Percentiles rank a stretch among this genome's conserved stretches.
Conservation (phyloP, 768 basidiomycete species). For the Dioszegia aurantiaca region DNA sequence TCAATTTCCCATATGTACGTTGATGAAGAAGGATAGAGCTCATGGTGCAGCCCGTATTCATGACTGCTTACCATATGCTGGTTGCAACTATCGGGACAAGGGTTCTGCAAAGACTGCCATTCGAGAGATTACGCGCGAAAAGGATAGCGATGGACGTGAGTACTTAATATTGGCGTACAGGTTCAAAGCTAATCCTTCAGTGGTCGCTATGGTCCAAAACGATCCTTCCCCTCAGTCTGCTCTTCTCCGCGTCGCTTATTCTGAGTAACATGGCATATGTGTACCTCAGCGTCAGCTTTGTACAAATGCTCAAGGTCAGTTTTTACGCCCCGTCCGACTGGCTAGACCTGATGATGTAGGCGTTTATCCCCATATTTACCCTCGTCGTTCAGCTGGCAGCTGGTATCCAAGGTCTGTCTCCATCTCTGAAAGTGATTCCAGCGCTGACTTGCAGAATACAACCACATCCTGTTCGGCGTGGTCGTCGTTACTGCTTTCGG, state of each 20-base stretch:
- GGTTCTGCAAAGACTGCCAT: slow-evolving; percentile 16
- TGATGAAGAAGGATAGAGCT: background rate
- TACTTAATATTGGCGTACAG: background rate
- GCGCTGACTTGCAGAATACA: slow-evolving; percentile 10
- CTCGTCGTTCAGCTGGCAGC: slow-evolving; percentile 20
- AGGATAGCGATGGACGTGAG: slow-evolving; percentile 13
- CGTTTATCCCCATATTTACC: slow-evolving; percentile 28
- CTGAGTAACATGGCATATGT: slow-evolving; percentile 35
- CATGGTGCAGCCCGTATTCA: slow-evolving; percentile 21
- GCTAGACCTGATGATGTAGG: slow-evolving; percentile 9
- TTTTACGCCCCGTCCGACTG: background rate
- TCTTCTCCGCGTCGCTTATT: slow-evolving; percentile 31
- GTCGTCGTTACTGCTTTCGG: slow-evolving; percentile 21
- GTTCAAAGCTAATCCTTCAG: slow-evolving; percentile 7
- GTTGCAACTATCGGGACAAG: slow-evolving; percentile 27
- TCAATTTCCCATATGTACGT: slow-evolving; percentile 26
- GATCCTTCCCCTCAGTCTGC: slow-evolving; percentile 26
- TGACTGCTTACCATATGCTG: slow-evolving; percentile 33
- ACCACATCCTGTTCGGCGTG: slow-evolving; percentile 15
- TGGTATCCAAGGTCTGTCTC: slow-evolving; percentile 17
- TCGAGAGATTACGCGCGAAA: slow-evolving; percentile 13
- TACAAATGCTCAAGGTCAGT: slow-evolving; percentile 38
- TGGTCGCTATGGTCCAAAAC: slow-evolving; percentile 10
- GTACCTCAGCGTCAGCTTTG: slow-evolving; percentile 28
- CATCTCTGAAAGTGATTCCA: background rate